phyloP scores from a whole-genome alignment of 2,329 filamentous ascomycete species.

The Cytospora piceae region DNA sequence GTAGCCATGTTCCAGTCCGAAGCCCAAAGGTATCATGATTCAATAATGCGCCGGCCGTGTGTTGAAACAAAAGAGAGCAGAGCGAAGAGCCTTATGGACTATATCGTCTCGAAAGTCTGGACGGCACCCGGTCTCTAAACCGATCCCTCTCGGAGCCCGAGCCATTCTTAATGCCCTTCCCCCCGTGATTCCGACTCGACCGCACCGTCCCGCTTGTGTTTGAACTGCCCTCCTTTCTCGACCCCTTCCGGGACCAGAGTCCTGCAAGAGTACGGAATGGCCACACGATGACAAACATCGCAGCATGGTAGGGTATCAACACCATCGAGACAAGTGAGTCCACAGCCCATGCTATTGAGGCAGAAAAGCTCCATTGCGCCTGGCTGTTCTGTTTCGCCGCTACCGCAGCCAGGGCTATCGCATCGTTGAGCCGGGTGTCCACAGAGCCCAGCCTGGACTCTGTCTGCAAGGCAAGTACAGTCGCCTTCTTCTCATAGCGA shows the following conservation, averaged over 20 bases:
- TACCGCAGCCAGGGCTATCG: slow-evolving; percentile 78
- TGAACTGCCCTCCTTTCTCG: slow-evolving; percentile 36
- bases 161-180: slow-evolving; percentile 35
- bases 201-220: slow-evolving; percentile 28
- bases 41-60: background rate
- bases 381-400: slow-evolving; percentile 59
- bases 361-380: slow-evolving; percentile 37
- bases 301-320: slow-evolving; percentile 48
- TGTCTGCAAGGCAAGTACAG: slow-evolving; percentile 73
- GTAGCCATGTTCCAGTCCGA: background rate
- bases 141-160: slow-evolving; percentile 42
- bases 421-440: slow-evolving; percentile 73
- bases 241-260: slow-evolving; percentile 40
- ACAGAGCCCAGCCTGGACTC: slow-evolving; percentile 75
- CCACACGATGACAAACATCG: slow-evolving; percentile 46
- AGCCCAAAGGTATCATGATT: slow-evolving; percentile 16
- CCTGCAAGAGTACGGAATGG: slow-evolving; percentile 47
- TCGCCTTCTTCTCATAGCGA: slow-evolving; percentile 87
- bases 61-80: background rate
- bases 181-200: slow-evolving; percentile 31
- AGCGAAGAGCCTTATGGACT: slow-evolving; percentile 21
- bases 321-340: slow-evolving; percentile 42
- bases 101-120: slow-evolving; percentile 31
- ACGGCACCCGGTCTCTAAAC: slow-evolving; percentile 33
- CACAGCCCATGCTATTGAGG: slow-evolving; percentile 42